Evolutionary conservation across 208 protist species (phyloP), one percentile per base, ranked within the genome.

Genomic region (Acanthamoeba castellanii): DNA sequence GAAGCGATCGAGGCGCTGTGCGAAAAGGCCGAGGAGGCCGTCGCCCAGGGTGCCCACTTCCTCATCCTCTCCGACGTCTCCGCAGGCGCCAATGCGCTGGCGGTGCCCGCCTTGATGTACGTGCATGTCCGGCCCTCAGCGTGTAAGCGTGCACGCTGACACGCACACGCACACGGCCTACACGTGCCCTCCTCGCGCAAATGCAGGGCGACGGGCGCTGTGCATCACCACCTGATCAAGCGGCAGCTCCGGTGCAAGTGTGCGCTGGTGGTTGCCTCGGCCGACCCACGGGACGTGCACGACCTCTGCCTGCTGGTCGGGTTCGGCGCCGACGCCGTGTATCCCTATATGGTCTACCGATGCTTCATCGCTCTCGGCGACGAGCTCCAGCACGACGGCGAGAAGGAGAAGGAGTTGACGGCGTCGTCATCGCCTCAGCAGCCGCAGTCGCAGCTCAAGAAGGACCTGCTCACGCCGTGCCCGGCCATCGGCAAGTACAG

Each of bases 151-250:
- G 37, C 37, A 74, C 2, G 13, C n/a, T 74, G 22, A 74, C 27
- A 74, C 25, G 13, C n/a, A n/a, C 47, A 52, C 47, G 7, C 47
- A 52, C 47, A 14, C 47, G 47, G 7, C 47, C 47, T 11, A 52
- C 74, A 95, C 66, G 94, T 97, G 34, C 20, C 9, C 25, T 2
- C 55, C 84, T 92, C 50, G 70, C 98, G 16, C 66, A 98, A 59
- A 22, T 6, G 13, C 34, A 37, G 98, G 37, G 97, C 96, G 34
- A 87, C 96, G 25, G 98, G 98, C 27, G 97, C 97, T 16, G 97
- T 98, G 32, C 98, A 98, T 92, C 97, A 98, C 70, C 95, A 98
- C 92, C 95, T 98, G 34, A 85, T 98, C 42, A 55, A 74, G 7
- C 14, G 95, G 57, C 97, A 97, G 72, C 59, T 96, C n/a, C 90